These are phyloP conservation scores for Rhododendron ferrugineum DNA, from an alignment of 148 eudicot genomes.

Conservation along the genomic window DNA sequence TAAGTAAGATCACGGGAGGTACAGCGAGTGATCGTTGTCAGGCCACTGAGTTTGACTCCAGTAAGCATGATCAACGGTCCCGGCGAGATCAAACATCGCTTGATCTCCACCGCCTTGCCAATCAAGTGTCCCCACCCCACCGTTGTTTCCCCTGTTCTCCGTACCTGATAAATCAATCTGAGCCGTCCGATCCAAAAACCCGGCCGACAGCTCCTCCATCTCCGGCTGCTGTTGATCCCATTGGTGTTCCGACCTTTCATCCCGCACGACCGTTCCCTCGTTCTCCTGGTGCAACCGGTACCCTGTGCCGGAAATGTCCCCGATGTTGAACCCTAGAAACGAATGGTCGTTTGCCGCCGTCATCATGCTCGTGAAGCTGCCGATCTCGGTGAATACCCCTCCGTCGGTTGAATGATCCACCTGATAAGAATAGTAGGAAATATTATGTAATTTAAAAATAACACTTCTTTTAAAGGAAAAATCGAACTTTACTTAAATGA, in stretches of 20 bases:
- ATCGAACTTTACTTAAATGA: no score
- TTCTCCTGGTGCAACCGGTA: constrained; percentile 18
- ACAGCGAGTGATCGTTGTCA: constrained; percentile 21
- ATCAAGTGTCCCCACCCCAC: constrained; percentile 27
- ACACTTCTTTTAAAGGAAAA: no score
- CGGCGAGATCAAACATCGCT: constrained; percentile 30
- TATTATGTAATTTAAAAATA: no score
- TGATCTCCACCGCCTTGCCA: constrained; percentile 31
- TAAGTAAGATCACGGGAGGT: constrained; percentile 21
- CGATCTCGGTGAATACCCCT: constrained; percentile 23
- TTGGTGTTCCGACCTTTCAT: constrained; percentile 9
- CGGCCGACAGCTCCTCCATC: constrained; percentile 9
- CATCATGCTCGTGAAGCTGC: constrained; percentile 38
- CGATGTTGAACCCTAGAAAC: constrained; percentile 15
- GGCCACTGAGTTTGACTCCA: constrained; percentile 41
- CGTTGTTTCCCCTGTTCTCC: constrained; percentile 10
- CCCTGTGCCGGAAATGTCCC: constrained; percentile 19
- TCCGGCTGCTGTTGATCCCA: neutral
- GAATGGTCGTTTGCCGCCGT: constrained; percentile 25
- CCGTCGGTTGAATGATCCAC: constrained; percentile 14
- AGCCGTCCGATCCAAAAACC: constrained; percentile 21
- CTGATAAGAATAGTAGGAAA: neutral
- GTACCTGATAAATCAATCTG: constrained; percentile 17
- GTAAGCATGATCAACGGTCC: constrained; percentile 36
- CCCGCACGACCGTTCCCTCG: neutral